Conservation (phyloP, 2,329 filamentous ascomycete genomes). For the Madurella mycetomatis region DNA sequence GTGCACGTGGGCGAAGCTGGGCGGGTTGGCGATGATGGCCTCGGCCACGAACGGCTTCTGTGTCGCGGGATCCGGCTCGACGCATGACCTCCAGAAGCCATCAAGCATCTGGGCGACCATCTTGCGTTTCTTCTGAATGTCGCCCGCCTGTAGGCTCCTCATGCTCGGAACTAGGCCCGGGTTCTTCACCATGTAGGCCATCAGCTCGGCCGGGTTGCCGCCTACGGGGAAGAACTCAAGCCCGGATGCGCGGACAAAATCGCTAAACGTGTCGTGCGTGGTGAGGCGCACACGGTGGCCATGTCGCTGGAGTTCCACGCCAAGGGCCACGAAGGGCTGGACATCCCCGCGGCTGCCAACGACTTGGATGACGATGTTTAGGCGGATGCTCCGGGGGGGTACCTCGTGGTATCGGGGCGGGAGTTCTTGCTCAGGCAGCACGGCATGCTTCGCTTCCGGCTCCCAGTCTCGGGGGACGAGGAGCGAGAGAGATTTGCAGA, state of each 20-base stretch:
- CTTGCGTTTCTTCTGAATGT: slow-evolving; percentile 67
- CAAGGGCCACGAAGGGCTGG: slow-evolving; percentile 69
- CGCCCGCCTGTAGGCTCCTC: slow-evolving; percentile 68
- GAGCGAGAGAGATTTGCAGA: not conserved
- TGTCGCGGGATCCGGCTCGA: slow-evolving; percentile 53
- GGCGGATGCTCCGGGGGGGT: slow-evolving; percentile 25
- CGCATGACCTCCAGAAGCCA: slow-evolving; percentile 81
- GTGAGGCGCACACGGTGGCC: slow-evolving; percentile 69
- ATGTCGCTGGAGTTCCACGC: slow-evolving; percentile 57
- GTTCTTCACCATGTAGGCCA: slow-evolving; percentile 90
- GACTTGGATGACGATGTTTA: slow-evolving; percentile 70
- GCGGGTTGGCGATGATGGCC: slow-evolving; percentile 72
- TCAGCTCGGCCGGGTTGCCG: slow-evolving; percentile 67
- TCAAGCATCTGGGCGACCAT: slow-evolving; percentile 73
- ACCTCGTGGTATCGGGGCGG: not conserved
- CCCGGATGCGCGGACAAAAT: slow-evolving; percentile 63
- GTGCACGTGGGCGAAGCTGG: slow-evolving; percentile 71
- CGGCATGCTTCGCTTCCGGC: too few species aligned
- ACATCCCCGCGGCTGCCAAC: slow-evolving; percentile 71
- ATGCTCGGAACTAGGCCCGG: slow-evolving; percentile 79
- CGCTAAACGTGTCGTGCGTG: slow-evolving; percentile 64
- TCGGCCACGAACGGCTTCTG: slow-evolving; percentile 71
- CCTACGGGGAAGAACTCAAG: slow-evolving; percentile 73
- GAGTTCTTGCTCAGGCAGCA: not conserved
- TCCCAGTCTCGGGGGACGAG: not conserved